Base-by-base conservation (phyloP, 2,329 filamentous ascomycete genomes). In the Cladophialophora chaetospira region DNA sequence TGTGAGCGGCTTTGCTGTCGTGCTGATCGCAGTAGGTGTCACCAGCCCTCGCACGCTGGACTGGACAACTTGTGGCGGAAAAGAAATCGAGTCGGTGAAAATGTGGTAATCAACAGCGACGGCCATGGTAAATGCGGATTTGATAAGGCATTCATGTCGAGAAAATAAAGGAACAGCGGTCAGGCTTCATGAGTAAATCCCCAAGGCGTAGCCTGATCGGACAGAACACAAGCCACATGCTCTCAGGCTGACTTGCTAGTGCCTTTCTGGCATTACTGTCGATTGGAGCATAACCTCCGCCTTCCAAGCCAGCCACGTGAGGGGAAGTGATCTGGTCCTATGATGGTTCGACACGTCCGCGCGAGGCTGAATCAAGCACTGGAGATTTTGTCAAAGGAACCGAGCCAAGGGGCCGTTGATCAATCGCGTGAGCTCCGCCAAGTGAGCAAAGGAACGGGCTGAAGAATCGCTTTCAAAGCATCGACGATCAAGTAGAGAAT, bases 31-130 rank as follows among this genome's bases (percentile, higher is more conserved):
- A 10, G 44, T 40, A 4, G 55, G 55, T 17, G 49, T 58, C 13
- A 58, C 45, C 11, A 58, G 29, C 28, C 55, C 55, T 35, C 45
- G 49, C 3, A 53, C 49, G n/a, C 49, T 58, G 28, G 55, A 53
- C 26, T 55, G 52, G 31, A 55, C 33, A 4, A 55, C 52, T 15
- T 55, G 52, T 13, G 52, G 52, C 25, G 48, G 52, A 11, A 49
- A 38, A 5, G 52, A 31, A 11, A 55, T 17, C 15, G 43, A 19
- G 28, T 55, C 52, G 19, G 52, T 36, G 29, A 40, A 55, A 23
- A 55, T 49, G 13, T 55, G 52, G 10, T 28, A 21, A n/a, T 55
- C 28, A 9, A 19, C 35, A n/a, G 44, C 13, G n/a, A 40, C 15
- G 35, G 43, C 21, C 44, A 55, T 49, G 10, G 40, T 19, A 10